Evolutionary conservation across 148 eudicot species (phyloP).

Genomic region (Polygonum aviculare): DNA sequence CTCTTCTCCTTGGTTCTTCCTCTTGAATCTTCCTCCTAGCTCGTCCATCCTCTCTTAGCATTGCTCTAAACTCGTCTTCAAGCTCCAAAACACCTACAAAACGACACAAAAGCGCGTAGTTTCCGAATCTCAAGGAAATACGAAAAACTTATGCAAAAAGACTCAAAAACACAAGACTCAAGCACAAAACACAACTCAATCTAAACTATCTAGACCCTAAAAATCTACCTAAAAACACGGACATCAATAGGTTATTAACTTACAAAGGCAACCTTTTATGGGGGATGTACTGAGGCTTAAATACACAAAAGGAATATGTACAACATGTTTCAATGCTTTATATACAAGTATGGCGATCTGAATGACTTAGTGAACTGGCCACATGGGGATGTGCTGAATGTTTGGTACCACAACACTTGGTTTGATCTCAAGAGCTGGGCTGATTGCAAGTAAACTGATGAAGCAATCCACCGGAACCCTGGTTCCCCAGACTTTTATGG

Average conservation of each 20-base stretch:
- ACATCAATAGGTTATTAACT: background rate
- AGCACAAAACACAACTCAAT: too few species aligned
- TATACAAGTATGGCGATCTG: background rate
- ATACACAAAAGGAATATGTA: conserved; percentile 3
- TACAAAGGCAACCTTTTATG: conserved; percentile 3
- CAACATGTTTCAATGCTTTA: background rate
- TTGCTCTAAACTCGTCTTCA: too few species aligned
- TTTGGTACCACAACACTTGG: conserved; percentile 36
- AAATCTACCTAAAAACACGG: too few species aligned
- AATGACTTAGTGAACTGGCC: conserved; percentile 16
- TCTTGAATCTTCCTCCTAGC: too few species aligned
- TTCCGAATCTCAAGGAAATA: too few species aligned
- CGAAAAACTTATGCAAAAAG: too few species aligned
- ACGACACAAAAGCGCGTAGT: too few species aligned
- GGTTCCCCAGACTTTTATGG: conserved; percentile 78
- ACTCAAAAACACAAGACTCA: too few species aligned
- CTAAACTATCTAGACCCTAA: too few species aligned
- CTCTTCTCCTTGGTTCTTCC: too few species aligned
- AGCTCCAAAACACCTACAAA: too few species aligned
- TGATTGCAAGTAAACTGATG: conserved; percentile 45
- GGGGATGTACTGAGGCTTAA: background rate
- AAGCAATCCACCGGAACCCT: conserved; percentile 67
- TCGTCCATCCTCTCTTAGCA: too few species aligned
- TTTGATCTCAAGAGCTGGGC: conserved; percentile 74
- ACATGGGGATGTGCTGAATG: conserved; percentile 27